Percentiles rank a stretch among this genome's conserved stretches.
Conservation (phyloP, 208 protist genomes). For the Herpetomonas samuelpessoai region DNA sequence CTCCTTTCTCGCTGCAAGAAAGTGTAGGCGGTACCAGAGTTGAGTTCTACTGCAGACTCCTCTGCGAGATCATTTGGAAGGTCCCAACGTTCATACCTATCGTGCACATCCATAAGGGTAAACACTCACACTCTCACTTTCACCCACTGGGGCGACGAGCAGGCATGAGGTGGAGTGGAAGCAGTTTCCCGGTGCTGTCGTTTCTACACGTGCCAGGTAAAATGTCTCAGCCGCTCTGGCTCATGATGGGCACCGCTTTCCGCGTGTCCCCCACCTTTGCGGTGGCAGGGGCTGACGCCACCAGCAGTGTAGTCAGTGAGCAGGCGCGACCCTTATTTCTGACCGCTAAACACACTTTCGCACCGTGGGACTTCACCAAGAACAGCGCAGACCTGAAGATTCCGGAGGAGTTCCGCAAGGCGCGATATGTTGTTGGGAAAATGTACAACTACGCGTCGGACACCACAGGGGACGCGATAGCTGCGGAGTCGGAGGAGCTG, state of each 20-base stretch:
- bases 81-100: too few relatives aligned
- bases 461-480: conserved; percentile 19
- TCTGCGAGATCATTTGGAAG: too few relatives aligned
- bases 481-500: conserved; percentile 16
- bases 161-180: conserved; percentile 2
- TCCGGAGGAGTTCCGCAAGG: conserved; percentile 69
- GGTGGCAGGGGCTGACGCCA: not conserved
- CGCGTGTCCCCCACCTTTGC: conserved; percentile 12
- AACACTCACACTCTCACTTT: too few relatives aligned
- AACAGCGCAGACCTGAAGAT: conserved; percentile 60
- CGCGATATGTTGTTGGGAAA: conserved; percentile 54
- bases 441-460: conserved; percentile 33
- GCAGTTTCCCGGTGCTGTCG: conserved; percentile 64
- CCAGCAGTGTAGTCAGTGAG: not conserved
- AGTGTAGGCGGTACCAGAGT: too few relatives aligned
- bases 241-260: conserved; percentile 86
- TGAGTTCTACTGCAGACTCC: too few relatives aligned
- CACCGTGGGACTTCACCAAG: conserved; percentile 62
- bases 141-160: not conserved
- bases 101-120: too few relatives aligned
- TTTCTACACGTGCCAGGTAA: conserved; percentile 81
- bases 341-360: conserved; percentile 78
- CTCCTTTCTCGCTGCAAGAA: not conserved
- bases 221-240: conserved; percentile 75
- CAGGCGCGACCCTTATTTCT: conserved; percentile 40